Conservation (phyloP, 345 rosid genomes). For the Triadica sebifera region DNA sequence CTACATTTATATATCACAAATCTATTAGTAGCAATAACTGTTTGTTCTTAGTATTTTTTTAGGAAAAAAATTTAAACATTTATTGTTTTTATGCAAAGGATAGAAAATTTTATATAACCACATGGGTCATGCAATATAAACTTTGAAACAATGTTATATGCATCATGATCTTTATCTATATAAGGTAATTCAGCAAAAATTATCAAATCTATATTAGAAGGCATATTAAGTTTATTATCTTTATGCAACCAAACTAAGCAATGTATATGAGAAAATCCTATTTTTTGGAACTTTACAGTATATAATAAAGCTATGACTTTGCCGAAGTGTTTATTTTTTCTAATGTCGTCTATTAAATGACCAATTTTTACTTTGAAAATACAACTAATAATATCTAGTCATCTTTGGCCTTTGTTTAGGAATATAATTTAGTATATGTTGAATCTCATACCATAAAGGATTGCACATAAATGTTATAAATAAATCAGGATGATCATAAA, state of each 20-base stretch:
- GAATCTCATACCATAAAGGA: neutral
- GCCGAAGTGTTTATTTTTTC: too few relatives aligned
- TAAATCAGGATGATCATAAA: neutral
- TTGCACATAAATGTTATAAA: neutral
- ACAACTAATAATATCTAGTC: neutral
- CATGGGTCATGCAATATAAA: constrained; percentile 4
- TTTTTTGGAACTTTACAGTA: constrained; percentile 5
- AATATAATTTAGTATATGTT: neutral
- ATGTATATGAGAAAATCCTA: neutral
- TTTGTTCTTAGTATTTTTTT: neutral
- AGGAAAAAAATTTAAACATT: neutral
- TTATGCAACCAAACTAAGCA: neutral
- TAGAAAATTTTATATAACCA: neutral
- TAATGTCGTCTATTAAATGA: too few relatives aligned
- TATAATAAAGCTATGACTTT: neutral
- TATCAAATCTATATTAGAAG: neutral
- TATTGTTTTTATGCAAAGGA: neutral
- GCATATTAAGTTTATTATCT: neutral
- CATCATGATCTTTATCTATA: neutral
- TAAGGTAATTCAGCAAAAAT: neutral
- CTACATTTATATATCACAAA: neutral
- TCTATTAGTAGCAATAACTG: neutral
- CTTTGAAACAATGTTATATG: neutral
- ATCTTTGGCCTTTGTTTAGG: neutral
- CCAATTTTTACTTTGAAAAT: too few relatives aligned